Evolutionary conservation across 805 yeast species (phyloP).

Genomic region (Suhomyces sp.): DNA sequence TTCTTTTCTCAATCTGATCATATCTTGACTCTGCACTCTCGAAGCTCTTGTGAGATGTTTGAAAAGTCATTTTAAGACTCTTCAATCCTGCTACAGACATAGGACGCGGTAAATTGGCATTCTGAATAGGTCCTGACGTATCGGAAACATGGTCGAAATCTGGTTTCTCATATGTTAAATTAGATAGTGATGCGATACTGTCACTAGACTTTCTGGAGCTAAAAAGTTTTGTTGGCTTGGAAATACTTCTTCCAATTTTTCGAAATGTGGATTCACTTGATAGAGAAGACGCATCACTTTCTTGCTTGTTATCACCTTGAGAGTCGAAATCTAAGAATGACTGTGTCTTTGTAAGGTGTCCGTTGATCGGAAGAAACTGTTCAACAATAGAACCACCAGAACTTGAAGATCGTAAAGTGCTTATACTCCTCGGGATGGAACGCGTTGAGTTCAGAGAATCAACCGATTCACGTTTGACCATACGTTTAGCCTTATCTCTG

Average conservation of each 20-base stretch:
- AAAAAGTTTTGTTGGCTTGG: slow-evolving; percentile 20
- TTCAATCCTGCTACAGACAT: slow-evolving; percentile 32
- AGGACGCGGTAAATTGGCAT: slow-evolving; percentile 30
- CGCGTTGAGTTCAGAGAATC: neutral
- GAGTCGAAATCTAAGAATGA: neutral
- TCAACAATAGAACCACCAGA: slow-evolving; percentile 13
- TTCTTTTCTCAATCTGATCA: slow-evolving; percentile 8
- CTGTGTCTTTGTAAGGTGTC: slow-evolving; percentile 5
- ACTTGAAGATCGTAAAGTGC: slow-evolving; percentile 15
- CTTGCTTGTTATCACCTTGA: neutral
- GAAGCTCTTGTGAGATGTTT: slow-evolving; percentile 23
- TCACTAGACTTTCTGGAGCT: slow-evolving; percentile 8
- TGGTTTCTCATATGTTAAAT: slow-evolving; percentile 4
- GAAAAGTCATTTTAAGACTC: slow-evolving; percentile 34
- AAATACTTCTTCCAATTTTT: slow-evolving; percentile 18
- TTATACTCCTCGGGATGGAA: slow-evolving; percentile 11
- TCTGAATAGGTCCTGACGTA: slow-evolving; percentile 4
- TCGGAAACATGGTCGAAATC: slow-evolving; percentile 8
- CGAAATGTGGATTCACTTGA: slow-evolving; percentile 12
- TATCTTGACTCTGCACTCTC: slow-evolving; percentile 29
- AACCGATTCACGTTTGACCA: slow-evolving; percentile 8
- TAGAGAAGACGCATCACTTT: neutral
- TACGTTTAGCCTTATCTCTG: slow-evolving; percentile 10
- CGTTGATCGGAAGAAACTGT: slow-evolving; percentile 12
- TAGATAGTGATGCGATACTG: neutral